These are phyloP conservation scores for Myrmaecium sp. DNA, from an alignment of 2,329 filamentous ascomycete genomes.

Conservation along the genomic window DNA sequence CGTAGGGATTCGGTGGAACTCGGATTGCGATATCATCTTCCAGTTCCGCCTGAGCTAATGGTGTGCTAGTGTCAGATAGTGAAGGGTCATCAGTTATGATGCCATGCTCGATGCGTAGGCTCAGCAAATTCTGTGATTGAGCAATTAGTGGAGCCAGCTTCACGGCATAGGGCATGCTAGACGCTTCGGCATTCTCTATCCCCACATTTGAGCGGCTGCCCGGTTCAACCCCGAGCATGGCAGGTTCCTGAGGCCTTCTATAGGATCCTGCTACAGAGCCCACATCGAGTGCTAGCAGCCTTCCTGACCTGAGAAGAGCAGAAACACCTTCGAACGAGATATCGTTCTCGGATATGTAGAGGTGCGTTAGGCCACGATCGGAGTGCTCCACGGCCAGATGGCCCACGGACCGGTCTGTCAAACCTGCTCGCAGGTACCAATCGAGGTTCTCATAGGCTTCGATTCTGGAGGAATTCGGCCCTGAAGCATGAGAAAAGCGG, in stretches of 20 bases:
- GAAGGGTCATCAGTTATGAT: slow-evolving; percentile 32
- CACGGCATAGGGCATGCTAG: slow-evolving; percentile 30
- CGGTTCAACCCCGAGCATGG: slow-evolving; percentile 9
- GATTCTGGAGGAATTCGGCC: neutral
- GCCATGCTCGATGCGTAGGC: slow-evolving; percentile 38
- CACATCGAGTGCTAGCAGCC: slow-evolving; percentile 38
- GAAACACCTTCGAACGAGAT: slow-evolving; percentile 39
- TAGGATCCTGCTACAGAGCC: slow-evolving; percentile 26
- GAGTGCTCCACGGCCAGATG: slow-evolving; percentile 39
- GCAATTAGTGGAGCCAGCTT: slow-evolving; percentile 36
- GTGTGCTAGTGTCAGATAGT: slow-evolving; percentile 1
- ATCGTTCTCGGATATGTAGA: slow-evolving; percentile 39
- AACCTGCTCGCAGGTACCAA: slow-evolving; percentile 27
- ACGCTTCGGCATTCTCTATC: slow-evolving; percentile 7
- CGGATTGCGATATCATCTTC: slow-evolving; percentile 9
- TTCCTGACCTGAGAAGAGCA: slow-evolving; percentile 32
- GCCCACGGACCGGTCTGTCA: slow-evolving; percentile 28
- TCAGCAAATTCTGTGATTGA: slow-evolving; percentile 30
- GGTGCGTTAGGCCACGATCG: slow-evolving; percentile 39
- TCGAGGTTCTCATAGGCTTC: slow-evolving; percentile 28
- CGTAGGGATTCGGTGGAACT: slow-evolving; percentile 8
- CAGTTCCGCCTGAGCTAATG: slow-evolving; percentile 14
- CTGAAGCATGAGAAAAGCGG: slow-evolving; percentile 23
- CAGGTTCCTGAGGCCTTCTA: slow-evolving; percentile 8
- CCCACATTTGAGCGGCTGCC: slow-evolving; percentile 2